Base-by-base conservation (phyloP, 2,329 filamentous ascomycete species). In the Cladobotryum mycophilum region DNA sequence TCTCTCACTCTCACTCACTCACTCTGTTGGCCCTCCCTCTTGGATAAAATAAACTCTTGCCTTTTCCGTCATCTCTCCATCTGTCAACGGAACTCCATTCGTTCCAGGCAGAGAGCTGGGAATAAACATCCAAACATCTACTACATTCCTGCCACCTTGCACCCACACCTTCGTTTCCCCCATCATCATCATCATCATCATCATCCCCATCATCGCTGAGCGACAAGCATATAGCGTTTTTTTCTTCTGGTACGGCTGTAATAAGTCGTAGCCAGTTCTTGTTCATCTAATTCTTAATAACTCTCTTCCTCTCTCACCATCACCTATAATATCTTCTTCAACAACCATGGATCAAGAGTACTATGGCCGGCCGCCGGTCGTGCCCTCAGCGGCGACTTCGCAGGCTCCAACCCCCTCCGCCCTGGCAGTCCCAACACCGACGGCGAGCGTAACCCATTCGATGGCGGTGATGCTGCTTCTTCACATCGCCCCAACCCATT, bases 401-500 rank as follows among this genome's bases (percentile, higher is more conserved):
- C 60, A 62, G 17, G 63, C 64, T 35, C 59, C 61, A 14, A 74
- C 71, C 70, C 72, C 53, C 60, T 69, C n/a, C 66, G 68, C 5
- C 61, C 70, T 1, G 68, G 69, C 36, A 72, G 72, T 13, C 72
- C 72, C 41, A 72, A 67, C 60, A 73, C 68, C 14, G 69, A 71
- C 14, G 58, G 55, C 48, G 59, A 62, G 38, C 64, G 67, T 43
- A 72, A 70, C 53, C 70, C 70, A 3, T 74, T 75, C 44, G 61
- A 64, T 48, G 72, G 73, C 45, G 69, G 65, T 43, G 72, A 71
- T 51, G 60, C 67, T 5, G 63, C 65, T 35, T 63, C 68, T 4
- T 66, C 66, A 1, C 63, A 66, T n/a, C 62, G 64, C 22, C 61
- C 56, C 20, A 76, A 78, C 55, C 75, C 76, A 2, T 78, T 79